Percentiles rank a stretch among this genome's conserved stretches.
phyloP scores from a whole-genome alignment of 1,284 basidiomycete species.

The Somion occarium region DNA sequence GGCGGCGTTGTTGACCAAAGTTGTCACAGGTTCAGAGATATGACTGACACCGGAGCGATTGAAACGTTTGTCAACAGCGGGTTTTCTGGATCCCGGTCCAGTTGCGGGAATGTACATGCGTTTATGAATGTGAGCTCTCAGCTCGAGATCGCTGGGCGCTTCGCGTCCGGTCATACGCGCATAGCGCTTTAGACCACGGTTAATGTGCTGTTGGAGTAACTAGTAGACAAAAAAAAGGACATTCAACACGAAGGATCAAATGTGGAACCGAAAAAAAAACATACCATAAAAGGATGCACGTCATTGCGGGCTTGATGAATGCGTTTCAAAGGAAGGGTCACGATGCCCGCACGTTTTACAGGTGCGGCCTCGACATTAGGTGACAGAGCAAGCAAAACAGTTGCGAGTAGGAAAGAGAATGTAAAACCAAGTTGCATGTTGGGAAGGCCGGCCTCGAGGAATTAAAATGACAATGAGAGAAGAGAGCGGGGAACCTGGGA shows the following conservation, averaged over 20 bases:
- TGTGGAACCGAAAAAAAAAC: conserved; percentile 23
- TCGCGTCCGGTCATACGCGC: conserved; percentile 64
- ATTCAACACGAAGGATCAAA: neutral
- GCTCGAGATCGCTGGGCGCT: conserved; percentile 42
- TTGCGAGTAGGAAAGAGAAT: conserved; percentile 49
- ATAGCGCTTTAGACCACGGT: conserved; percentile 58
- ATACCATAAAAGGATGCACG: conserved; percentile 60
- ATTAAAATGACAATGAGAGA: conserved; percentile 17
- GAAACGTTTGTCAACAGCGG: conserved; percentile 29
- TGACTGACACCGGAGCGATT: conserved; percentile 26
- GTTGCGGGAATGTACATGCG: conserved; percentile 37
- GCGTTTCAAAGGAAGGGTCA: conserved; percentile 56
- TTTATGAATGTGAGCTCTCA: conserved; percentile 48
- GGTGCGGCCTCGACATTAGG: conserved; percentile 38
- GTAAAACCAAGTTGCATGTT: conserved; percentile 51
- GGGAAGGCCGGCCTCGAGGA: conserved; percentile 22
- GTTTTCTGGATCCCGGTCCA: conserved; percentile 19
- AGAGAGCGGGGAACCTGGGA: conserved; percentile 12
- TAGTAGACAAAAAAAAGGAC: conserved; percentile 22
- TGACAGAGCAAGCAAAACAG: conserved; percentile 42
- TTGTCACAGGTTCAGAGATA: conserved; percentile 11
- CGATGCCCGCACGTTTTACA: conserved; percentile 32
- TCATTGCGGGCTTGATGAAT: conserved; percentile 35
- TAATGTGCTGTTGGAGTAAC: conserved; percentile 70
- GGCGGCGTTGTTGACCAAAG: conserved; percentile 1